These are phyloP conservation scores for Metroxylon sagu DNA, from an alignment of 176 grass and related monocot species.

Conservation along the genomic window DNA sequence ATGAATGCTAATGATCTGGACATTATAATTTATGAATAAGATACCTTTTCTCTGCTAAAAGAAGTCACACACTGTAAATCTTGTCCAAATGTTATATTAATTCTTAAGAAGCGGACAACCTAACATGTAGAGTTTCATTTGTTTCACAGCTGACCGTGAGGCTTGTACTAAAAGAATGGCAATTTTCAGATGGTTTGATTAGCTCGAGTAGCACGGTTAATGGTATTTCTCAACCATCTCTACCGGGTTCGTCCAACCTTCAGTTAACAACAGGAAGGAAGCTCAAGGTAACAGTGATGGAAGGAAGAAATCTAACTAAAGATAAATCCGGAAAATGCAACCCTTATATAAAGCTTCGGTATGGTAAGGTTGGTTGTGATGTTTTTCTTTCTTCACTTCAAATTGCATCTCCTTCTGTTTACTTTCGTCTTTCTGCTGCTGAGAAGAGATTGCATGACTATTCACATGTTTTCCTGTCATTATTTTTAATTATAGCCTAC, in stretches of 20 bases:
- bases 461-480: no score
- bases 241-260: constrained; percentile 34
- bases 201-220: constrained; percentile 41
- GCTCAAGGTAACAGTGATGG: constrained; percentile 60
- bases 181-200: constrained; percentile 81
- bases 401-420: constrained; percentile 1
- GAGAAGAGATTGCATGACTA: no score
- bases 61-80: no score
- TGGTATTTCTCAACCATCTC: constrained; percentile 22
- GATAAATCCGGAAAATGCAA: constrained; percentile 81
- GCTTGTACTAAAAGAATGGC: constrained; percentile 90
- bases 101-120: constrained; percentile 4
- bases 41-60: no score
- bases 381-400: background rate
- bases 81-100: background rate
- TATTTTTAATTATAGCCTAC: constrained; percentile 9
- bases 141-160: constrained; percentile 59
- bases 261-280: constrained; percentile 64
- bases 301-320: constrained; percentile 68
- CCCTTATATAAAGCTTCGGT: constrained; percentile 81
- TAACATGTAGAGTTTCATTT: constrained; percentile 19
- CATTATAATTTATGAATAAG: no score
- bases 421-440: background rate
- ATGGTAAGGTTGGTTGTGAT: constrained; percentile 64
- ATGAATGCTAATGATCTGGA: no score